These are phyloP conservation scores for Tilletia horrida DNA, from an alignment of 1,284 basidiomycete genomes.

Conservation along the genomic window DNA sequence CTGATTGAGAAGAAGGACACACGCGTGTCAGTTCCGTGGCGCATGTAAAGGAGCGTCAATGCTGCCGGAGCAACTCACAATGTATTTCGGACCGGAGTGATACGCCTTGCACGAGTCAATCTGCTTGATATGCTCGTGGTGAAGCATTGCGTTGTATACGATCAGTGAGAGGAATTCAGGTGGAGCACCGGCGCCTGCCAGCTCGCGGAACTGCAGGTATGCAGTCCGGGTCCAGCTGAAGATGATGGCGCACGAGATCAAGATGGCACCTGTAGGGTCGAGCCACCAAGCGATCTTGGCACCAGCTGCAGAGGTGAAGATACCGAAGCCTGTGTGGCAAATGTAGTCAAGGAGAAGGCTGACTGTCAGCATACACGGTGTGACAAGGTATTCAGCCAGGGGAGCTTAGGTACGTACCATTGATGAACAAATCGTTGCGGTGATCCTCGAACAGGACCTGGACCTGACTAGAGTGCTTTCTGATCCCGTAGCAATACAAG, in stretches of 20 bases:
- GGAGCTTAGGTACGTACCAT: constrained; percentile 48
- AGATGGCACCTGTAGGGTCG: constrained; percentile 74
- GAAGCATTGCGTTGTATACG: constrained; percentile 73
- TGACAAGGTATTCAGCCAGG: constrained; percentile 22
- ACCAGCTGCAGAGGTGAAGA: constrained; percentile 85
- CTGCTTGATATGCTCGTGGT: constrained; percentile 72
- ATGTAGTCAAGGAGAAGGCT: too few relatives aligned
- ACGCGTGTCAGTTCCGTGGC: not conserved
- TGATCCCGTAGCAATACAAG: constrained; percentile 76
- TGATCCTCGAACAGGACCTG: constrained; percentile 93
- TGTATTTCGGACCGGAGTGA: constrained; percentile 67
- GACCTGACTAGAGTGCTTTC: constrained; percentile 80
- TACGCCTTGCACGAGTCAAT: constrained; percentile 67
- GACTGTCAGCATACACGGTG: too few relatives aligned
- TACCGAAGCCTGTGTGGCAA: constrained; percentile 60
- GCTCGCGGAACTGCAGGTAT: constrained; percentile 69
- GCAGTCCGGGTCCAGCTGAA: constrained; percentile 65
- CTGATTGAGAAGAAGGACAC: not conserved
- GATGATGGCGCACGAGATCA: constrained; percentile 73
- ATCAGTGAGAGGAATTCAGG: constrained; percentile 84
- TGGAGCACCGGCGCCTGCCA: constrained; percentile 87
- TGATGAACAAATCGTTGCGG: constrained; percentile 77
- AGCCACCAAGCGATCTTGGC: constrained; percentile 81
- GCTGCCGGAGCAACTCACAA: constrained; percentile 52
- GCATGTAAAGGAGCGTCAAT: not conserved